Percentiles rank a stretch among this genome's conserved stretches.
Conservation (phyloP, 768 basidiomycete species). For the Suillus luteus region DNA sequence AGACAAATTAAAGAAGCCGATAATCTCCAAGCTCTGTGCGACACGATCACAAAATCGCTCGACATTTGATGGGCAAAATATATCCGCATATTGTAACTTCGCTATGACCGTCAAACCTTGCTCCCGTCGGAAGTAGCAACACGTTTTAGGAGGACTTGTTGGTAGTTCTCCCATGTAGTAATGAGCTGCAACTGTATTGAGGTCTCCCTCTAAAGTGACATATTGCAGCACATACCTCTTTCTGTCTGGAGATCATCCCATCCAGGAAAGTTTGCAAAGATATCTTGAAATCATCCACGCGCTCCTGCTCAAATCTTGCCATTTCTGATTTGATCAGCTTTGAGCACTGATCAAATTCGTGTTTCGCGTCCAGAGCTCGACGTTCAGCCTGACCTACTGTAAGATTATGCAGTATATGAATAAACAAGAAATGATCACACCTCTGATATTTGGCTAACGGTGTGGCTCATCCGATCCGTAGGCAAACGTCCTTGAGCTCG, state of each 20-base stretch:
- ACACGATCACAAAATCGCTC: not conserved
- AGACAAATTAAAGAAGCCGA: not conserved
- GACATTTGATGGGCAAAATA: not conserved
- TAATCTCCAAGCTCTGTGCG: not conserved
- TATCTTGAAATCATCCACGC: slow-evolving; percentile 90
- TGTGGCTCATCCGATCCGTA: slow-evolving; percentile 67
- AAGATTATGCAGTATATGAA: not conserved
- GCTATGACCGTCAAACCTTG: not conserved
- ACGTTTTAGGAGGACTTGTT: slow-evolving; percentile 65
- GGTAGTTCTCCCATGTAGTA: slow-evolving; percentile 78
- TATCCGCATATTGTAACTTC: not conserved
- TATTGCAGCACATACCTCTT: slow-evolving; percentile 52
- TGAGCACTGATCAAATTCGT: slow-evolving; percentile 88
- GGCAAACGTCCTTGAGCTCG: slow-evolving; percentile 75
- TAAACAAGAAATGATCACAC: slow-evolving; percentile 40
- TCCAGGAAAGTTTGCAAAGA: slow-evolving; percentile 82
- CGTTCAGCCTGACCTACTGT: slow-evolving; percentile 68
- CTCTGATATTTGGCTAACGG: slow-evolving; percentile 81
- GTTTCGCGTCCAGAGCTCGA: slow-evolving; percentile 76
- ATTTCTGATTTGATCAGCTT: slow-evolving; percentile 89
- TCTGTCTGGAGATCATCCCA: slow-evolving; percentile 84
- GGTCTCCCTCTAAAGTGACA: not conserved
- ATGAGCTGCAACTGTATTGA: slow-evolving; percentile 55
- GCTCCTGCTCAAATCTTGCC: slow-evolving; percentile 88
- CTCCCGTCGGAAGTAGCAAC: slow-evolving; percentile 19